Percentiles rank a stretch among this genome's conserved stretches.
Conservation (phyloP, 495 filamentous ascomycete genomes). For the Monascus purpureus region DNA sequence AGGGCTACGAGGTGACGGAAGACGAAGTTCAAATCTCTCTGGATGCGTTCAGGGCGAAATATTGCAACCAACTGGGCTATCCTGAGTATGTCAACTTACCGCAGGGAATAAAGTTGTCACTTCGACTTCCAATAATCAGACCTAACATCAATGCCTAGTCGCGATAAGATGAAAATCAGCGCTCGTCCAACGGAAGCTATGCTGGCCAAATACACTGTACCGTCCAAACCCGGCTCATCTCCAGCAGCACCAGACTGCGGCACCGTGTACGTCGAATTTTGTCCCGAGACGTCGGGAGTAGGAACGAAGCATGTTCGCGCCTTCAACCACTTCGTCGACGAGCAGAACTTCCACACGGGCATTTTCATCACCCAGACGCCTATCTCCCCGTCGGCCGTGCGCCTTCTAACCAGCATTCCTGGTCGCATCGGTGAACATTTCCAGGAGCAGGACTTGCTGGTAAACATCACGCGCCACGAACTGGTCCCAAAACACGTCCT, state of each 20-base stretch:
- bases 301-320: slow-evolving; percentile 83
- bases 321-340: slow-evolving; percentile 68
- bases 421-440: slow-evolving; percentile 77
- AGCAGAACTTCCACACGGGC: slow-evolving; percentile 71
- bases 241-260: slow-evolving; percentile 60
- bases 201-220: slow-evolving; percentile 66
- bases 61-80: slow-evolving; percentile 50
- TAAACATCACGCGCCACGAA: slow-evolving; percentile 97
- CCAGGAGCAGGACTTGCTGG: slow-evolving; percentile 84
- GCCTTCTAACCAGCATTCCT: slow-evolving; percentile 62
- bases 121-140: too few species aligned
- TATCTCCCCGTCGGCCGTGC: slow-evolving; percentile 62
- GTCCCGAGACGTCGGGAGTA: slow-evolving; percentile 49
- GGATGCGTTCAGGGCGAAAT: slow-evolving; percentile 55
- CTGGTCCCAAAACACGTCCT: slow-evolving; percentile 89
- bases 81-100: slow-evolving; percentile 55
- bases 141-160: slow-evolving; percentile 44
- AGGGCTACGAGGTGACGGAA: slow-evolving; percentile 89
- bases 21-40: slow-evolving; percentile 76
- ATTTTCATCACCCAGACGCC: slow-evolving; percentile 74
- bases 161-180: slow-evolving; percentile 70
- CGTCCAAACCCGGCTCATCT: slow-evolving; percentile 47
- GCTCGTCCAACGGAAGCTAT: slow-evolving; percentile 69
- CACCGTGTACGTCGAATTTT: slow-evolving; percentile 89
- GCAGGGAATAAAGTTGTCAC: too few species aligned